These are phyloP conservation scores for Acacia melanoxylon DNA, from an alignment of 306 rosid genomes.

Conservation along the genomic window DNA sequence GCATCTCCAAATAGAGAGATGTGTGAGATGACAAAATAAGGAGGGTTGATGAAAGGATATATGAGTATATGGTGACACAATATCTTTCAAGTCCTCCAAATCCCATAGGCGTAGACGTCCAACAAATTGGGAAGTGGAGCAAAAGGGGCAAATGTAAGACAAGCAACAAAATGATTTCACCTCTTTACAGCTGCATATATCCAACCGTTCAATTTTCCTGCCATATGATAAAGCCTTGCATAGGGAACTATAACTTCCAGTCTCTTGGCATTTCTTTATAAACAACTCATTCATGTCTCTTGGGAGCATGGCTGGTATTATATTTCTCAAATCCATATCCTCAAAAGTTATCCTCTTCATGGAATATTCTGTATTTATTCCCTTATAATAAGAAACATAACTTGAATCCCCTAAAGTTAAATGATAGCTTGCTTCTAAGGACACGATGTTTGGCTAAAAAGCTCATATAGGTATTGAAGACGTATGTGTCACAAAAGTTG, in stretches of 20 bases:
- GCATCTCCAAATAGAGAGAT: accelerated
- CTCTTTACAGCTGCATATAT: accelerated
- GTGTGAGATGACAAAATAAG: not conserved
- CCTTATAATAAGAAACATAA: no score
- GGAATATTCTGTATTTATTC: not conserved
- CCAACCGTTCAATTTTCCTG: not conserved
- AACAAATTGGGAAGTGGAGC: not conserved
- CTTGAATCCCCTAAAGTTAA: not conserved
- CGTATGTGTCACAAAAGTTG: no score
- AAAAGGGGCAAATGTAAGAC: not conserved
- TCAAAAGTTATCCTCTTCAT: not conserved
- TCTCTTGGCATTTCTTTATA: no score
- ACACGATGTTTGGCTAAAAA: not conserved
- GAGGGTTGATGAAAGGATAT: not conserved
- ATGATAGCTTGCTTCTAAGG: not conserved
- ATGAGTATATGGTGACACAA: not conserved
- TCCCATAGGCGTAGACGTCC: accelerated
- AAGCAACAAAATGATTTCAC: not conserved
- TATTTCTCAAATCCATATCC: not conserved
- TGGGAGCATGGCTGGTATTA: not conserved
- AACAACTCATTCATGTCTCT: not conserved
- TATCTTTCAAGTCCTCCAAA: not conserved
- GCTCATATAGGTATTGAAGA: not conserved
- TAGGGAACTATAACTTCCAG: no score
- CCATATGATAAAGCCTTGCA: no score